Evolutionary conservation across 257 asterid genomes (phyloP), one percentile per base, ranked within the genome.

Genomic region (Forsythia viridissima): DNA sequence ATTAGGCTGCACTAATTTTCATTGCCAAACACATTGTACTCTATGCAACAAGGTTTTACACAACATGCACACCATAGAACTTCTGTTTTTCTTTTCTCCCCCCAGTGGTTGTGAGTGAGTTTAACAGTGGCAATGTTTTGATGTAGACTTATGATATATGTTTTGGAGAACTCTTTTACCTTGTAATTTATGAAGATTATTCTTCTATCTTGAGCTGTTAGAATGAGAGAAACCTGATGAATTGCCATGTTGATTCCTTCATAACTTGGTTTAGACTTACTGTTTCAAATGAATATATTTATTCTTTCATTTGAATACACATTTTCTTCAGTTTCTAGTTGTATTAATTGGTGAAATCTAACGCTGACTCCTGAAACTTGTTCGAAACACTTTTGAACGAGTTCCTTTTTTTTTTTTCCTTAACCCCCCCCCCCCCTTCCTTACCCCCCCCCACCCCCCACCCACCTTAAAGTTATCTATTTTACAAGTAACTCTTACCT

Each of bases 1-100:
- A 42, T 68, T 4, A 51, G 75, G 77, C 77, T 52, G 21, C 71
- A 40, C 18, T 42, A n/a, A 57, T 68, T 63, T 18, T 52, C n/a
- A 43, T 63, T 78, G 68, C 7, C 38, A 18, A 42, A 37, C 5
- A 66, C 72, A 59, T 40, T 70, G 69, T 11, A 39, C 42, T 41
- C 70, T 63, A 9, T 24, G 70, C 39, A 63, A 24, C 70, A 63
- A 30, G 70, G 16, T 63, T 24, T 63, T 63, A 10, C 38, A 61
- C 15, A n/a, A 8, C 69, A 61, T 61, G 69, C 15, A 61, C 38
- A 21, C n/a, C 8, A n/a, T 2, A 63, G 24, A 8, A 63, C 7
- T 21, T 21, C 3, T n/a, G 34, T 7, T 57, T n/a, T n/a, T 11
- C 18, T n/a, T 6, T 6, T 18, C 30, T n/a, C 9, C 5, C 30